Evolutionary conservation across 495 filamentous ascomycete genomes (phyloP).

Genomic region (Talaromyces proteolyticus): DNA sequence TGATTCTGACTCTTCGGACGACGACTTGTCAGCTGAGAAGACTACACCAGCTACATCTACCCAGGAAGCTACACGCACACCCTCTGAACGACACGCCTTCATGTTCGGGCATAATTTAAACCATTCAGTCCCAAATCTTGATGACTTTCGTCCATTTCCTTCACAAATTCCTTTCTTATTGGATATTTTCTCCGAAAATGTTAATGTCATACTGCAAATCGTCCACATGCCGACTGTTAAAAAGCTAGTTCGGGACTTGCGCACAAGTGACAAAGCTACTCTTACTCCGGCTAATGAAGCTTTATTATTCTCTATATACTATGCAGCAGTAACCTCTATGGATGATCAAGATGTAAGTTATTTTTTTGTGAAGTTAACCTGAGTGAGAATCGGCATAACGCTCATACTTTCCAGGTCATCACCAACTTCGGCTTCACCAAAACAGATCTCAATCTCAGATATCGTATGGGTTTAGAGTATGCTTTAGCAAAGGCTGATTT

Average conservation of each 20-base stretch:
- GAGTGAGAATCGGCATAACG: not conserved
- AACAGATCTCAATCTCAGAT: slow-evolving; percentile 42
- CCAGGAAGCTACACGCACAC: slow-evolving; percentile 30
- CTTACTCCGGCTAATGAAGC: slow-evolving; percentile 45
- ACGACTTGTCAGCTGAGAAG: slow-evolving; percentile 21
- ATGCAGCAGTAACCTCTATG: slow-evolving; percentile 51
- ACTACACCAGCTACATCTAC: slow-evolving; percentile 22
- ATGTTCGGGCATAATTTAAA: slow-evolving; percentile 43
- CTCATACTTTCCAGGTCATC: slow-evolving; percentile 20
- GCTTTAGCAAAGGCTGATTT: slow-evolving; percentile 60
- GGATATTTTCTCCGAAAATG: slow-evolving; percentile 45
- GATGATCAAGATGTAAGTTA: slow-evolving; percentile 42
- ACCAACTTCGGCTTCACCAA: slow-evolving; percentile 46
- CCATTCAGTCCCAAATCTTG: slow-evolving; percentile 20
- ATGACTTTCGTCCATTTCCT: slow-evolving; percentile 42
- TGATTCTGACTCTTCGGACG: slow-evolving; percentile 34
- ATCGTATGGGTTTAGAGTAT: slow-evolving; percentile 58
- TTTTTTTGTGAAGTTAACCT: not conserved
- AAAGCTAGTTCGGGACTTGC: slow-evolving; percentile 36
- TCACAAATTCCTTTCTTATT: slow-evolving; percentile 47
- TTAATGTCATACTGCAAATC: slow-evolving; percentile 41
- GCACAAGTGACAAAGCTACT: slow-evolving; percentile 20
- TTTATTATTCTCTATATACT: slow-evolving; percentile 56
- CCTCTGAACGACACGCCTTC: slow-evolving; percentile 48
- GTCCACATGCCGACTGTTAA: slow-evolving; percentile 48